Base-by-base conservation (phyloP, 2,329 filamentous ascomycete genomes). In the Aureobasidium sp. region DNA sequence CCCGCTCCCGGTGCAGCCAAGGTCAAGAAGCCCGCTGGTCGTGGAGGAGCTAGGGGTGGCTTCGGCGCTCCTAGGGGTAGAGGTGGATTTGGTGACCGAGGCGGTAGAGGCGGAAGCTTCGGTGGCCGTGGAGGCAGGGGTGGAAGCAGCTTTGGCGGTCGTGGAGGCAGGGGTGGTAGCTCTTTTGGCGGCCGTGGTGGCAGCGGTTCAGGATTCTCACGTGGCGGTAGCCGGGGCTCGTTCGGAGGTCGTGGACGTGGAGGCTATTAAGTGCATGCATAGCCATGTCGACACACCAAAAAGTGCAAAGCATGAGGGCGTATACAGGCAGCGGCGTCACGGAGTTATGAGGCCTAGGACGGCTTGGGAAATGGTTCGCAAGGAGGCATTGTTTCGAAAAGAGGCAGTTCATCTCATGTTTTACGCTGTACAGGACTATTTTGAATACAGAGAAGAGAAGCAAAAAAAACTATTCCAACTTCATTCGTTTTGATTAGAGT, bases 1-100 rank as follows among this genome's bases (percentile, higher is more conserved):
- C 79, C 82, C 55, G 78, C 79, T 63, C 81, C 81, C 69, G 81
- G 80, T 71, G 84, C 86, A 64, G 75, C 77, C 72, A 90, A 89
- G 78, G 81, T 86, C 62, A 88, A 88, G 78, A 85, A 84, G 70
- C 83, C 84, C 49, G 87, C 85, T 67, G 88, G 87, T 65, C 68
- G 67, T 48, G 73, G 70, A 47, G 69, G 71, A 53, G 71, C 78
- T 54, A 77, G 74, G 62, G 70, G 67, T 41, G 68, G 66, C 9
- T 49, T 59, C 14, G 60, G 68, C 47, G 66, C 63, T 58, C 59
- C 63, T 37, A 70, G 74, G 59, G 66, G 68, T 54, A 50, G 82
- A 72, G 82, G 82, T 65, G 79, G 78, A 14, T 77, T 77, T 68
- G 77, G 74, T 61, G 73, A 71, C n/a, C 70, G 79, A 65, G 75